Base-by-base conservation (phyloP, 1,284 basidiomycete species). In the Microbotryum silenes-acaulis region DNA sequence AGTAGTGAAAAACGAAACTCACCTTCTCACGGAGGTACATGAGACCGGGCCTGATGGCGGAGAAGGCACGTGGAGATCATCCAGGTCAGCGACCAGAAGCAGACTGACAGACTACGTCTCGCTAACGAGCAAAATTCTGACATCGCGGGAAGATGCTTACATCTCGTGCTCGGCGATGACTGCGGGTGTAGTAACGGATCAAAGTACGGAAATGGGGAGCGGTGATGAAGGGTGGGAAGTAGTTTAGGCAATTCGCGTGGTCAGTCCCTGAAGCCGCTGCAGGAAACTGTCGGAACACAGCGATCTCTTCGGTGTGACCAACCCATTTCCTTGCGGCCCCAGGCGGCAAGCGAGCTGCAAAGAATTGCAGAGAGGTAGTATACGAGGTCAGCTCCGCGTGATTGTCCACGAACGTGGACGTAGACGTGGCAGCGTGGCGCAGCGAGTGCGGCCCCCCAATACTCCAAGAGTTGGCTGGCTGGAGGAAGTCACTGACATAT, bases 21-120 rank as follows among this genome's bases (percentile, higher is more conserved):
- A 89, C 72, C 90, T 83, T 42, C 37, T 42, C 37, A 42, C 37
- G 37, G 78, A 94, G 79, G 79, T 88, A 89, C 83, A 96, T 91
- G 77, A 96, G 87, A 75, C 88, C 91, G 59, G 89, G 89, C 89
- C 90, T 42, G 14, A 10, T 23, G 47, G 8, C 7, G 93, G 86
- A 75, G 87, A 90, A 57, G 88, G 88, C 88, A 91, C 90, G 78
- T 91, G 88, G 81, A 87, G 83, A 86, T 90, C 70, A 45, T 60
- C 23, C 21, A 20, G 29, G 27, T 55, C 31, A 56, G 47, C 49
- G 16, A 31, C 21, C 44, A 12, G 45, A 12, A 4, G 25, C 14
- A 53, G 37, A 37, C 12, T 42, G 37, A 6, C 37, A 42, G 37
- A 18, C 31, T 31, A 42, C 16, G 16, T 42, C 16, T 42, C 16